These are phyloP conservation scores for Mucor velutinosus DNA, from an alignment of 371 early-diverging fungal species.

Conservation along the genomic window DNA sequence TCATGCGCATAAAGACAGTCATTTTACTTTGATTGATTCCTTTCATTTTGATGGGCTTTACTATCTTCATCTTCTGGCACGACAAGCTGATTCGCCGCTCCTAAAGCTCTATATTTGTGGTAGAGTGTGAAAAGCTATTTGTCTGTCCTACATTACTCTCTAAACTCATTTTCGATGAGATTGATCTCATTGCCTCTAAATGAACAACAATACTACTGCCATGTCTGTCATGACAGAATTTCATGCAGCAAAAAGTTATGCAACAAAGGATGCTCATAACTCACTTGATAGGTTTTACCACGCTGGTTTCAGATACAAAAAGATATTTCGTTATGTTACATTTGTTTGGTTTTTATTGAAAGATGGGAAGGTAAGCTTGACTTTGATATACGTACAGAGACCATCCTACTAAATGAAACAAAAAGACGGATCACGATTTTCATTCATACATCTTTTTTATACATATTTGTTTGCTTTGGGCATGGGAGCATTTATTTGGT, in stretches of 20 bases:
- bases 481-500: constrained; percentile 15
- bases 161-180: no score
- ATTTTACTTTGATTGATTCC: no score
- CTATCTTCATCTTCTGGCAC: no score
- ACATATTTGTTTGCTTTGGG: background rate
- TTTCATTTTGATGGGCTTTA: no score
- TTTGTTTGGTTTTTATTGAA: background rate
- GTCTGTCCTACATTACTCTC: background rate
- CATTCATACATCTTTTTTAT: background rate
- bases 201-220: no score
- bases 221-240: background rate
- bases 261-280: background rate
- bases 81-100: background rate
- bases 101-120: background rate
- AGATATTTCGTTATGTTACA: background rate
- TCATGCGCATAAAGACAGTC: no score
- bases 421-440: background rate
- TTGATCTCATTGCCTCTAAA: no score
- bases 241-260: background rate
- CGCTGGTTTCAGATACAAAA: background rate
- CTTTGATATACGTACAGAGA: background rate
- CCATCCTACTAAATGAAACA: background rate
- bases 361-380: background rate
- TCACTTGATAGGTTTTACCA: background rate
- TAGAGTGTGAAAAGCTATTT: background rate